A percentile compares a stretch with the other conserved stretches of the same genome.
Conservation (phyloP, 306 rosid genomes). For the Prunus padus region DNA sequence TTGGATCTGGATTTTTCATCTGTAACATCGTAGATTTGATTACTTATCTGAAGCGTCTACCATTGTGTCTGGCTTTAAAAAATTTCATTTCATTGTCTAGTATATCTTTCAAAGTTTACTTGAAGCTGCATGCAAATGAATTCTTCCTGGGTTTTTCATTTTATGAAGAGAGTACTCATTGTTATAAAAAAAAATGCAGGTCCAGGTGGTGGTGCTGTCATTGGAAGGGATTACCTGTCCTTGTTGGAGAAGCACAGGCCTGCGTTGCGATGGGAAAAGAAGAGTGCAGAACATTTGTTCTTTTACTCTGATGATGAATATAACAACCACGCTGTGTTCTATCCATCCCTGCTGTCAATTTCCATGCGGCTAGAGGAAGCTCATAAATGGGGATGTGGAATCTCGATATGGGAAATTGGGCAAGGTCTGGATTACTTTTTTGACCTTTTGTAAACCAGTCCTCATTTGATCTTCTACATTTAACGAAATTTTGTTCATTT, state of each 20-base stretch:
- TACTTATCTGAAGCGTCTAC: background rate
- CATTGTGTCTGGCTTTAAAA: background rate
- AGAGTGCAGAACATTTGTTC: slow-evolving; percentile 81
- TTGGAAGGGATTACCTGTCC: slow-evolving; percentile 72
- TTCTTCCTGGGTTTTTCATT: background rate
- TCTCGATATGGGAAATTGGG: slow-evolving; percentile 96
- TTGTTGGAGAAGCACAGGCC: slow-evolving; percentile 84
- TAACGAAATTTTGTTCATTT: background rate
- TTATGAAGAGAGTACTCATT: background rate
- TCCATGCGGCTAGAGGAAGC: slow-evolving; percentile 80
- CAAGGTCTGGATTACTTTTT: slow-evolving; percentile 96
- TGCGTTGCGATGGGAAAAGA: slow-evolving; percentile 69
- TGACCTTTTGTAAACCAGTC: slow-evolving; percentile 53
- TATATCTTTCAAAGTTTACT: background rate
- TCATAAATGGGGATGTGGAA: slow-evolving; percentile 81
- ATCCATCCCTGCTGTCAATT: slow-evolving; percentile 80
- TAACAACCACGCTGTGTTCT: slow-evolving; percentile 74
- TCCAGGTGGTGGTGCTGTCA: slow-evolving; percentile 68
- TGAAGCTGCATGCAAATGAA: background rate
- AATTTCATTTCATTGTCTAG: background rate
- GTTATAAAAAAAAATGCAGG: slow-evolving; percentile 36
- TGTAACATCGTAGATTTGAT: background rate
- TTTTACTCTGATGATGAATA: slow-evolving; percentile 50
- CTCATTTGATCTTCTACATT: background rate
- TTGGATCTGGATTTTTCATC: background rate